Evolutionary conservation across 139 green algal genomes (phyloP), one percentile per base, ranked within the genome.

Genomic region (Coelastrella sp.): DNA sequence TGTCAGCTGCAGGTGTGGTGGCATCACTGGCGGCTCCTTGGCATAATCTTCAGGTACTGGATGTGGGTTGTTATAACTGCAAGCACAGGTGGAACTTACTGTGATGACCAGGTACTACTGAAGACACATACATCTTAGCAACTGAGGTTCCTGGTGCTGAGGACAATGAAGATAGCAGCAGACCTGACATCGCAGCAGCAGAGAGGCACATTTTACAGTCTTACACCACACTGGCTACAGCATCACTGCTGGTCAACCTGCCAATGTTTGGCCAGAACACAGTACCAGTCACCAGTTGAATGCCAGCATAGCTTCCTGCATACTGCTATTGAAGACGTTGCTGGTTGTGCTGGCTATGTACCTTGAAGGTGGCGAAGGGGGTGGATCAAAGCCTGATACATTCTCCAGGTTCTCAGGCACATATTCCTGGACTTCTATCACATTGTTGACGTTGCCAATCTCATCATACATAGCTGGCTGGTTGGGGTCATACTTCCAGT

Each of bases 371-470:
- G 97, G 97, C 5, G 96, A 99, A 2, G 94, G 92, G 5, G 97
- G 97, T 30, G 94, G 94, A 9, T 99, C 94, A 87, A 99, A 99
- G 45, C 92, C 91, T 1, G 89, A 92, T 6, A 99, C 69, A 66
- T 92, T 93, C 73, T 98, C 97, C 51, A 99, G 88, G 87, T 99
- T 98, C 81, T 99, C 97, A 21, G 96, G 94, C n/a, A 97, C 93
- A 79, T 96, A 98, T 87, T 98, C 96, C 84, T 96, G 79, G 59
- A 98, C 97, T 91, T 99, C 97, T 25, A 99, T 87, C 35, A 99
- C 94, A 81, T 99, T 99, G 93, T 99, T 99, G 27, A 99, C 95
- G 86, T 99, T 99, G 75, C 94, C 94, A 87, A 95, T 93, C 78
- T 99, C 97, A 79, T 99, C 97, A 63, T 96, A 98, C 92, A 99